These are phyloP conservation scores for Boletus sp. DNA, from an alignment of 768 basidiomycete species.

Conservation along the genomic window DNA sequence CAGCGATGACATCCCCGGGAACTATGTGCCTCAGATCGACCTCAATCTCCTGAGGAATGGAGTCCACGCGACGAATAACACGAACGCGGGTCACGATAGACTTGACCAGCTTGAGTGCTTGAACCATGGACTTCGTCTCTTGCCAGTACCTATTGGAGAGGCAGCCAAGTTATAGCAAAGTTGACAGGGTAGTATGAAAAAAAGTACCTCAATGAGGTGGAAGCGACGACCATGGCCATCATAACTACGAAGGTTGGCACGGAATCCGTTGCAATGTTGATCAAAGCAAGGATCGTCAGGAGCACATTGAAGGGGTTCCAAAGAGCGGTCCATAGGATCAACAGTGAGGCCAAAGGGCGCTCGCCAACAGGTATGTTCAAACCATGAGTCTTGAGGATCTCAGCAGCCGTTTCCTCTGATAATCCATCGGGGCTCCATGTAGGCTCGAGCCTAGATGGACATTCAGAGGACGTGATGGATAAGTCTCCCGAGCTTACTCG, in stretches of 20 bases:
- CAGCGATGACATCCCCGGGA: conserved; percentile 31
- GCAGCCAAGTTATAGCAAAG: not conserved
- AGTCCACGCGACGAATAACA: conserved; percentile 27
- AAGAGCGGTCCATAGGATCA: conserved; percentile 31
- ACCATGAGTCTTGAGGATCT: conserved; percentile 23
- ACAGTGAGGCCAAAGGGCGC: conserved; percentile 29
- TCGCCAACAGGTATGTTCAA: conserved; percentile 30
- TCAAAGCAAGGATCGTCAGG: conserved; percentile 27
- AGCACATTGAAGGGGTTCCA: conserved; percentile 36
- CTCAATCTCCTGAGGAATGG: conserved; percentile 24
- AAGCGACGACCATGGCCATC: conserved; percentile 36
- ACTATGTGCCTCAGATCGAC: conserved; percentile 31
- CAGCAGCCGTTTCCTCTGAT: conserved; percentile 16
- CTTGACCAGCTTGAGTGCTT: conserved; percentile 33
- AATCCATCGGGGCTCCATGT: conserved; percentile 25
- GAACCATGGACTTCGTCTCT: conserved; percentile 33
- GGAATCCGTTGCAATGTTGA: conserved; percentile 34
- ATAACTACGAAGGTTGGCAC: conserved; percentile 33
- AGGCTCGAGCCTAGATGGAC: conserved; percentile 22
- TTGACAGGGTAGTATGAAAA: not conserved
- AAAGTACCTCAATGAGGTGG: conserved; percentile 30
- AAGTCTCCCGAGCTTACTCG: conserved; percentile 11
- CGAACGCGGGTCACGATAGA: conserved; percentile 33
- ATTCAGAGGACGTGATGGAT: not conserved
- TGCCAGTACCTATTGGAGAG: conserved; percentile 27